Conservation (phyloP, 2,329 filamentous ascomycete genomes). For the Venturia oleaginea region DNA sequence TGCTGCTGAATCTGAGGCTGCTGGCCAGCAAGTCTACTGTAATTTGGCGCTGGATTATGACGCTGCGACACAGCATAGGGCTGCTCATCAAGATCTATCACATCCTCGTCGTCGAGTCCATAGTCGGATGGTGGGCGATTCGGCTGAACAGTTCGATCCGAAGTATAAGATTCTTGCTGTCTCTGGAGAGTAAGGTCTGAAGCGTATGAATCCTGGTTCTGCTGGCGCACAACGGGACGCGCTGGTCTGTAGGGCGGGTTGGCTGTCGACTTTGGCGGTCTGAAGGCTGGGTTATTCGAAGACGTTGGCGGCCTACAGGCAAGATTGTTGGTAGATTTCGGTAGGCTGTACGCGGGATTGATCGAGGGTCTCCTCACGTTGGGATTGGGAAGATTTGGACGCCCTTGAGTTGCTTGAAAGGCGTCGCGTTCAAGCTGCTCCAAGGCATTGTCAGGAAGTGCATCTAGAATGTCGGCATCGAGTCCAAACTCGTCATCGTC, state of each 20-base stretch:
- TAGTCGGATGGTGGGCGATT: constrained; percentile 10
- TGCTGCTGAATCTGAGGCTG: constrained; percentile 6
- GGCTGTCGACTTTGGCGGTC: not conserved
- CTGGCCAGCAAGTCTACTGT: constrained; percentile 1
- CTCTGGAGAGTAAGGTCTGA: not conserved
- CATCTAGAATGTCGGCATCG: constrained; percentile 35
- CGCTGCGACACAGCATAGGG: constrained; percentile 4
- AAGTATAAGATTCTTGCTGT: not conserved
- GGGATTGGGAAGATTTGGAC: not conserved
- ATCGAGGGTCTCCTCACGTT: not conserved
- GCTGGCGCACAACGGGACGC: not conserved
- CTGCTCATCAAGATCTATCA: constrained; percentile 15
- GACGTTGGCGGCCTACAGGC: not conserved
- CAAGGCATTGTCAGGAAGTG: constrained; percentile 36
- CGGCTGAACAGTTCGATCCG: not conserved
- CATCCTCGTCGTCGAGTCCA: constrained; percentile 14
- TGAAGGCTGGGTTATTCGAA: not conserved
- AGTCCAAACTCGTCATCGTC: constrained; percentile 37
- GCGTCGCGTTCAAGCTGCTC: constrained; percentile 37
- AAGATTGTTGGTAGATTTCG: not conserved
- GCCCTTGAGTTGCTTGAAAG: constrained; percentile 17
- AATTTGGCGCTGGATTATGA: not conserved
- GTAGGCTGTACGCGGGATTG: not conserved
- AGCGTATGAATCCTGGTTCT: not conserved
- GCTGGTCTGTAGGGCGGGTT: constrained; percentile 5